Evolutionary conservation across 768 basidiomycete species (phyloP).

Genomic region (Mycena maculata): DNA sequence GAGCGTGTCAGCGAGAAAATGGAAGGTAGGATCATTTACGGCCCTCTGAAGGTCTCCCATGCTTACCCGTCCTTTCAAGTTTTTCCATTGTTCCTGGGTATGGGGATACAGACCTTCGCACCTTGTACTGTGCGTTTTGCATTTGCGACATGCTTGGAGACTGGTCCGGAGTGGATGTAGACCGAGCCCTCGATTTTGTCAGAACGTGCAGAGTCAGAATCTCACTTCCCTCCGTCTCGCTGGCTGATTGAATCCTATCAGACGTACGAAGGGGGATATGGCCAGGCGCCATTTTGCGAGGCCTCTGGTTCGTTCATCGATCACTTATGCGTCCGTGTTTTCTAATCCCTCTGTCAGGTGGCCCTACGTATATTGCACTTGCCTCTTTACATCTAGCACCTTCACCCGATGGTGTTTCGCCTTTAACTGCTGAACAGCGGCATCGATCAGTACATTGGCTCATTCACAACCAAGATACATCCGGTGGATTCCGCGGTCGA

Average conservation of each 20-base stretch:
- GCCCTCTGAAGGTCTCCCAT: background rate
- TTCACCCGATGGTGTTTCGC: constrained; percentile 31
- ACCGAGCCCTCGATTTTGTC: constrained; percentile 72
- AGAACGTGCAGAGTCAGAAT: constrained; percentile 73
- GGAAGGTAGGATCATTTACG: constrained; percentile 72
- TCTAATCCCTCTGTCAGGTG: constrained; percentile 63
- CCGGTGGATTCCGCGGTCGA: constrained; percentile 89
- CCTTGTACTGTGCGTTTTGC: constrained; percentile 88
- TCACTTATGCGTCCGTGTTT: background rate
- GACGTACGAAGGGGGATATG: constrained; percentile 95
- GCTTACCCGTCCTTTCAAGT: constrained; percentile 50
- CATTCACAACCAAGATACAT: constrained; percentile 71
- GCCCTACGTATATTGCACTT: constrained; percentile 92
- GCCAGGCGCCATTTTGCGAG: constrained; percentile 83
- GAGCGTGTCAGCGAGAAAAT: constrained; percentile 78
- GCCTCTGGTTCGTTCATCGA: constrained; percentile 72
- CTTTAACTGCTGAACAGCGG: constrained; percentile 55
- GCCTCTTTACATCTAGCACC: constrained; percentile 75
- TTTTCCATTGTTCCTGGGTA: constrained; percentile 77
- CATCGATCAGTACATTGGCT: constrained; percentile 80
- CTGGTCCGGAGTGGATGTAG: constrained; percentile 79
- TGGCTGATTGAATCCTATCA: constrained; percentile 43
- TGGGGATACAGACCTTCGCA: constrained; percentile 84
- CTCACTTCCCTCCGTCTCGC: constrained; percentile 21
- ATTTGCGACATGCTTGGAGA: constrained; percentile 83